Percentiles rank a stretch among this genome's conserved stretches.
Evolutionary conservation across 768 basidiomycete species (phyloP).

Genomic region (Galerina sulciceps): DNA sequence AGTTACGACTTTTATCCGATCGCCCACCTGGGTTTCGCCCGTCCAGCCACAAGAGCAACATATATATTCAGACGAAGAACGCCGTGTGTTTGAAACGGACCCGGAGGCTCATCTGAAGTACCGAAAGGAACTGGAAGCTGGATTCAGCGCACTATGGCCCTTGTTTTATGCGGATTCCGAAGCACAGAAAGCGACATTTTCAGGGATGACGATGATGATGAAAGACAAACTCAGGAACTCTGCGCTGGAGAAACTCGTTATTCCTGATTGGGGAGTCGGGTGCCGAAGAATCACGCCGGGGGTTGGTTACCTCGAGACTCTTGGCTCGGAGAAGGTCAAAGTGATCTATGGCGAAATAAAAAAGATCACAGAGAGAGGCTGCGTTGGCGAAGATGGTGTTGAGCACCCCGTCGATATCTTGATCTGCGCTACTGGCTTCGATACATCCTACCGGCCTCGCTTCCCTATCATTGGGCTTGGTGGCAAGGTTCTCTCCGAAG

Average conservation of each 20-base stretch:
- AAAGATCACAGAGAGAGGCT: slow-evolving; percentile 34
- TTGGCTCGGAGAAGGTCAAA: slow-evolving; percentile 33
- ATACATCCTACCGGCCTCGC: slow-evolving; percentile 35
- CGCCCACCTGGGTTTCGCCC: slow-evolving; percentile 36
- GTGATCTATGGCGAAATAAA: slow-evolving; percentile 33
- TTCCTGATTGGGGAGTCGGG: slow-evolving; percentile 37
- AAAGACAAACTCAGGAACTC: slow-evolving; percentile 40
- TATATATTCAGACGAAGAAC: slow-evolving; percentile 44
- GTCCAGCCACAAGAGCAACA: slow-evolving; percentile 30
- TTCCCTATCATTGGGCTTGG: slow-evolving; percentile 34
- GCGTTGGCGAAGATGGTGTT: slow-evolving; percentile 29
- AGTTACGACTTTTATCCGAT: slow-evolving; percentile 36
- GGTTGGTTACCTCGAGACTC: slow-evolving; percentile 37
- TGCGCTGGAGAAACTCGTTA: slow-evolving; percentile 45
- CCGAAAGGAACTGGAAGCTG: slow-evolving; percentile 42
- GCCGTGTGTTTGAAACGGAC: slow-evolving; percentile 38
- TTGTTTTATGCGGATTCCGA: slow-evolving; percentile 35
- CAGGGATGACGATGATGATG: slow-evolving; percentile 40
- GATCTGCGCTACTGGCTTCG: slow-evolving; percentile 44
- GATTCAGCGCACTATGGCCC: slow-evolving; percentile 37
- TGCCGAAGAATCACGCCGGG: slow-evolving; percentile 41
- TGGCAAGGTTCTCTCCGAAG: slow-evolving; percentile 31
- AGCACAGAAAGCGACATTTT: slow-evolving; percentile 32
- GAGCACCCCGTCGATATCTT: slow-evolving; percentile 38
- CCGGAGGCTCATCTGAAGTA: slow-evolving; percentile 44